Percentiles rank a stretch among this genome's conserved stretches.
Conservation (phyloP, 2,329 filamentous ascomycete genomes). For the Ramularia endophylla region DNA sequence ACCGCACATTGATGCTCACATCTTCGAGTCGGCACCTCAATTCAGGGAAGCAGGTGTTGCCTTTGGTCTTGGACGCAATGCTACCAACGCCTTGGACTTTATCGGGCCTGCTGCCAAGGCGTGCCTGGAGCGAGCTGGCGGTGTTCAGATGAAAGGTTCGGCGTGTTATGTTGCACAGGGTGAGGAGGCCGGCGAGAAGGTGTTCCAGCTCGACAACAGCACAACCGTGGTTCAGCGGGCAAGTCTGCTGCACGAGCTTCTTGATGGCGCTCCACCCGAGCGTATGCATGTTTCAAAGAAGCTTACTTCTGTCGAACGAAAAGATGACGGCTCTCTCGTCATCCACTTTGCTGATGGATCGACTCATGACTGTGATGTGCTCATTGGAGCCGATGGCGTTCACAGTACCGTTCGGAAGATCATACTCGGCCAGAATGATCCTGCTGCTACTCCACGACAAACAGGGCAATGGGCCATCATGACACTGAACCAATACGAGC, state of each 20-base stretch:
- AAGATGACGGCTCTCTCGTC: no score
- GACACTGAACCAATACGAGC: slow-evolving; percentile 6
- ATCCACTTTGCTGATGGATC: neutral
- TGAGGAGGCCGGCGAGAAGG: neutral
- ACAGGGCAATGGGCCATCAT: slow-evolving; percentile 5
- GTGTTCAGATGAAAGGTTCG: neutral
- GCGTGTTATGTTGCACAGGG: neutral
- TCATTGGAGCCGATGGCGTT: slow-evolving; percentile 4
- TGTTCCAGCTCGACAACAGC: no score
- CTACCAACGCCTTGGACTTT: neutral
- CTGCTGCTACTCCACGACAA: slow-evolving; percentile 3
- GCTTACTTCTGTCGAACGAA: no score
- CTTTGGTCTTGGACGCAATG: neutral
- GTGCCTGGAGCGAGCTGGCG: neutral
- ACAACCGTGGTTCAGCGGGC: no score
- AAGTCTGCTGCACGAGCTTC: no score
- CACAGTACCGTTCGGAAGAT: slow-evolving; percentile 2
- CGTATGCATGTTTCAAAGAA: no score
- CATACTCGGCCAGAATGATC: slow-evolving; percentile 4
- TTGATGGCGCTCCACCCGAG: no score
- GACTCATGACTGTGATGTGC: no score
- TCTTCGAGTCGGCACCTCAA: slow-evolving; percentile 1
- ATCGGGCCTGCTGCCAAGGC: neutral
- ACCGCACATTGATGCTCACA: slow-evolving; percentile 1
- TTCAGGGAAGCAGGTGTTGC: slow-evolving; percentile 3